Base-by-base conservation (phyloP, 2,329 filamentous ascomycete species). In the Furcasterigmium sp. region DNA sequence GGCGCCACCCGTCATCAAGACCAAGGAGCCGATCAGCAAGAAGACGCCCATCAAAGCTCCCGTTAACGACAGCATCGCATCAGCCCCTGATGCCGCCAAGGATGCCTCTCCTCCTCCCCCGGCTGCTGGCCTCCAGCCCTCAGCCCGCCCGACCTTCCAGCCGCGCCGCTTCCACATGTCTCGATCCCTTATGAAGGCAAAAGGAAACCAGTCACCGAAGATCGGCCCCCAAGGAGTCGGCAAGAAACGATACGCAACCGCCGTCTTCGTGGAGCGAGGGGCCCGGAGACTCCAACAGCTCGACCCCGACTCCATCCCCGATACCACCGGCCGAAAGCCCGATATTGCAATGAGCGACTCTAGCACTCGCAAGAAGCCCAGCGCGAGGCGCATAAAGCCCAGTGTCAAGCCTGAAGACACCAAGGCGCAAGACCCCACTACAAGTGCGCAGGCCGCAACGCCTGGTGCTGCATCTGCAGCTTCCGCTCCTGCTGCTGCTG, bases 91-190 rank as follows among this genome's bases (percentile, higher is more conserved):
- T 8, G 17, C 32, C 15, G 9, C 17, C 7, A 15, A 18, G 18
- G 29, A 23, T 4, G 9, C 19, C 23, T 8, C 21, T 41, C 8
- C 32, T 10, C 21, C 23, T 8, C 21, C 42, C 8, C 32, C 42
- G 13, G 23, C 20, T 8, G 25, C 26, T 37, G 30, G 7, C 14
- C 47, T 8, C 48, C 40, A 41, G 53, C 48, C 21, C 36, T 3
- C 40, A 19, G 45, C 34, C 23, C 45, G 44, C 8, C 14, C 42
- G 44, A 38, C 53, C 38, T 26, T 57, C 13, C 68, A 72, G 50
- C 71, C 67, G 11, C 70, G 77, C 43, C 67, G 72, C 34, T 81
- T 80, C 47, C 77, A 79, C 52, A 72, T 81, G 46, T 78, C 75
- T 14, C 65, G 69, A 45, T 67, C 63, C 40, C 64, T 69, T 46